Percentiles rank a stretch among this genome's conserved stretches.
phyloP scores from a whole-genome alignment of 2,329 filamentous ascomycete genomes.

The Zymoseptoria brevis region DNA sequence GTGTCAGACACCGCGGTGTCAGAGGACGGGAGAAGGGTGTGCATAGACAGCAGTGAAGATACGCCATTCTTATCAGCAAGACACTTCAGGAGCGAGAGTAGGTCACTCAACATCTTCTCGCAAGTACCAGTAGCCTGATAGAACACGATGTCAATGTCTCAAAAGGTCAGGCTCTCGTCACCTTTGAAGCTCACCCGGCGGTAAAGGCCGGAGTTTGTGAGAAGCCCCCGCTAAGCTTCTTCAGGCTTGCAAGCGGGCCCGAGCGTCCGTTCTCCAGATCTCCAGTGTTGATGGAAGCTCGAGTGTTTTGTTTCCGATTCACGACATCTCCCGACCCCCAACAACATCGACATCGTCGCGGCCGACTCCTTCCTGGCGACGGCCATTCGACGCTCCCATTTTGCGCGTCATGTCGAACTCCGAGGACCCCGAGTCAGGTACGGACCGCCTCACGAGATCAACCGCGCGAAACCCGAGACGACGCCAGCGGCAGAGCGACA shows the following conservation, averaged over 20 bases:
- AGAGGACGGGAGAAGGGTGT: neutral
- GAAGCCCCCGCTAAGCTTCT: neutral
- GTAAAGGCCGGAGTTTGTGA: neutral
- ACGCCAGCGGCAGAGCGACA: constrained; percentile 38
- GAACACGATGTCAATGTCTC: too few species aligned
- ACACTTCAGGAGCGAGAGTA: too few species aligned
- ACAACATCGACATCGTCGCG: neutral
- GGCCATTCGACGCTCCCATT: neutral
- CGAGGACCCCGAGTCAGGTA: constrained; percentile 4
- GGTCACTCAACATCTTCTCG: too few species aligned
- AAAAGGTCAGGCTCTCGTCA: neutral
- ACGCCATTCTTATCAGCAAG: too few species aligned
- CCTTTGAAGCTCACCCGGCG: neutral
- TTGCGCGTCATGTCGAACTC: constrained; percentile 8
- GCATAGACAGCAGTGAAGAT: neutral
- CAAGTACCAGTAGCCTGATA: too few species aligned
- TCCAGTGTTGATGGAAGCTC: neutral
- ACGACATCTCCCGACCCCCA: neutral
- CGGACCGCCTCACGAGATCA: constrained; percentile 25
- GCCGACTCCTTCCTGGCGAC: neutral
- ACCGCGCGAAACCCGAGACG: constrained; percentile 39
- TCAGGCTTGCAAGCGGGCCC: neutral
- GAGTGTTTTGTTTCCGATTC: neutral
- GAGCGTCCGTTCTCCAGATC: neutral
- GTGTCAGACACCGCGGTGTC: constrained; percentile 16